Evolutionary conservation across 768 basidiomycete species (phyloP).

Genomic region (Collybiopsis luxurians): DNA sequence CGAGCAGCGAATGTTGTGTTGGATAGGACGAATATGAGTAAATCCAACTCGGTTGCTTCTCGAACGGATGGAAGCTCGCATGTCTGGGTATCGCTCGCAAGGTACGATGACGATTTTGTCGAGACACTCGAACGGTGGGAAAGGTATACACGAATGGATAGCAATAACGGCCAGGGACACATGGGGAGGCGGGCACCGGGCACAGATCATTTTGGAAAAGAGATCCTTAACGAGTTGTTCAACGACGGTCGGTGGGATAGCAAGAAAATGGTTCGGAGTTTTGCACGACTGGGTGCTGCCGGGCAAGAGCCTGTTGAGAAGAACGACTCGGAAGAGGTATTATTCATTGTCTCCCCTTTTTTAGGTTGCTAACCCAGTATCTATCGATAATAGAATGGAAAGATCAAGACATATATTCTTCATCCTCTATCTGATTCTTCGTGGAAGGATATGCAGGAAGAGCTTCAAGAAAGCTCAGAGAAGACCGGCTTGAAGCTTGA

Average conservation of each 20-base stretch:
- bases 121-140: conserved; percentile 64
- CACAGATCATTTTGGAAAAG: conserved; percentile 33
- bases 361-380: background rate
- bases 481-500: conserved; percentile 8
- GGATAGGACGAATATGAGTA: conserved; percentile 39
- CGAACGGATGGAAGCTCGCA: conserved; percentile 32
- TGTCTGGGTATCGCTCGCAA: conserved; percentile 74
- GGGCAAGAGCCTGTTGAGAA: conserved; percentile 29
- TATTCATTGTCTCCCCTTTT: background rate
- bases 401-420: conserved; percentile 42
- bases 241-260: conserved; percentile 62
- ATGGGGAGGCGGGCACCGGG: conserved; percentile 34
- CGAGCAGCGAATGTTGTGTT: conserved; percentile 57
- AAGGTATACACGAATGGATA: conserved; percentile 41
- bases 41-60: conserved; percentile 18
- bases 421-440: conserved; percentile 41
- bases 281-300: conserved; percentile 57
- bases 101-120: conserved; percentile 75
- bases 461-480: conserved; percentile 23
- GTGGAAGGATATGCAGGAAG: conserved; percentile 39
- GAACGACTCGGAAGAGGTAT: conserved; percentile 32
- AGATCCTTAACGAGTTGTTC: conserved; percentile 43
- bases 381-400: conserved; percentile 31
- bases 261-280: conserved; percentile 75
- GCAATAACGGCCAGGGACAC: conserved; percentile 18